phyloP scores from a whole-genome alignment of 306 rosid species.

The Crotalaria pallida region DNA sequence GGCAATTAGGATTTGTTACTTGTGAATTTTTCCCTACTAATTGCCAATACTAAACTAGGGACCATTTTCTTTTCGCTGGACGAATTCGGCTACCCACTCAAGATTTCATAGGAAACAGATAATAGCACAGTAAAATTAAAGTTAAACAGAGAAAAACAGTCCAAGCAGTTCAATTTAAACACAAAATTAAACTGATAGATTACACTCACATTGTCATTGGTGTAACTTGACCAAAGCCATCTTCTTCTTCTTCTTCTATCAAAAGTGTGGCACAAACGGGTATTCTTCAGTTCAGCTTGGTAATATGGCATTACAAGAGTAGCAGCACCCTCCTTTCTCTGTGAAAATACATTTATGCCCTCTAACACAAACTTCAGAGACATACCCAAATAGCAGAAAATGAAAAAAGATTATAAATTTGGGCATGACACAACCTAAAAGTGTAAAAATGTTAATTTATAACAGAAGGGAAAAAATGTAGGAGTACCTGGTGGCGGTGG shows the following conservation, averaged over 20 bases:
- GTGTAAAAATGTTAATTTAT: neutral
- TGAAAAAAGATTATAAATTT: neutral
- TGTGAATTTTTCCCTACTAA: too few species aligned
- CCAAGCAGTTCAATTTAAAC: neutral
- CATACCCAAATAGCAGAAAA: constrained; percentile 20
- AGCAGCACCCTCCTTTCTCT: neutral
- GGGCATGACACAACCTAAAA: neutral
- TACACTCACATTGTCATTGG: constrained; percentile 36
- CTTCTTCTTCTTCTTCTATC: neutral
- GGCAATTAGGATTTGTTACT: too few species aligned
- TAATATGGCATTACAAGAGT: constrained; percentile 20
- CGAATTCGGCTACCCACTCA: too few species aligned
- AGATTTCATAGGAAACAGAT: neutral
- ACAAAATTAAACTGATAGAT: neutral
- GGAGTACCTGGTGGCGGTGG: constrained; percentile 26
- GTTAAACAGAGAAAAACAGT: neutral
- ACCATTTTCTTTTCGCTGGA: too few species aligned
- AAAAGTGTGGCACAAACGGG: constrained; percentile 22
- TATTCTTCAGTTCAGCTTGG: neutral
- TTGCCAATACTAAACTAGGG: too few species aligned
- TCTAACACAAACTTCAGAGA: constrained; percentile 12
- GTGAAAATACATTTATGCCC: constrained; percentile 16
- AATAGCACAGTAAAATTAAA: neutral
- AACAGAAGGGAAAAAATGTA: neutral
- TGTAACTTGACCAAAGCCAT: constrained; percentile 28